Evolutionary conservation across 2,329 filamentous ascomycete genomes (phyloP).

Genomic region (Talaromyces sp.): DNA sequence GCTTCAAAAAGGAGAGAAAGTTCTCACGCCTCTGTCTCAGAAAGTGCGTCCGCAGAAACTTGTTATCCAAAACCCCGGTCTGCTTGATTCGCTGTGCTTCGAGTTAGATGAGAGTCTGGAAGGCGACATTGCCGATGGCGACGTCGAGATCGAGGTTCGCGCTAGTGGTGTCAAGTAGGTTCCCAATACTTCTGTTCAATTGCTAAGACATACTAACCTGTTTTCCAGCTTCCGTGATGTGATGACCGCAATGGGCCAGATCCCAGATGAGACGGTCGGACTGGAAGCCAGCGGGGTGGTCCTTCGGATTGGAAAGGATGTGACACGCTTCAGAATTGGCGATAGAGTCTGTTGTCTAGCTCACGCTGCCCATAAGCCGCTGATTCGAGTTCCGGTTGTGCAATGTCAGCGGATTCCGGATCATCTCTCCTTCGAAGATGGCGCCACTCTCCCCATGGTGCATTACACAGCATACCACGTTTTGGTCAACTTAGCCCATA

Average conservation of each 20-base stretch:
- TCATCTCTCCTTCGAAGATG: slow-evolving; percentile 8
- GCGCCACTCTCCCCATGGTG: neutral
- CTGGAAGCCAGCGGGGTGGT: neutral
- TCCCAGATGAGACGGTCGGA: neutral
- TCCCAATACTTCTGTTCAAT: neutral
- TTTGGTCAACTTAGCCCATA: neutral
- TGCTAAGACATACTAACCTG: neutral
- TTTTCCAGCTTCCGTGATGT: neutral
- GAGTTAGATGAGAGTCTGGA: neutral
- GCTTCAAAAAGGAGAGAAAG: neutral
- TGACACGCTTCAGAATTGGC: neutral
- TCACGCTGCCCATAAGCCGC: neutral
- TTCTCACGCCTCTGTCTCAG: neutral
- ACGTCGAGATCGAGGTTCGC: neutral
- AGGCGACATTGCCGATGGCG: neutral
- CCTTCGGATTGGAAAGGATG: neutral
- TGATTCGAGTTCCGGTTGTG: neutral
- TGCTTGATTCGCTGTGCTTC: slow-evolving; percentile 8
- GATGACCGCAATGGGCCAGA: neutral
- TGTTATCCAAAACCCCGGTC: neutral
- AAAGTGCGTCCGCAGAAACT: neutral
- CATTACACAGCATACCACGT: slow-evolving; percentile 12
- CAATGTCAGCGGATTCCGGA: slow-evolving; percentile 5
- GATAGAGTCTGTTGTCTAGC: neutral
- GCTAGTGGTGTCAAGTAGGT: slow-evolving; percentile 1